phyloP scores from a whole-genome alignment of 805 yeast genomes.

The Ogataea corticis region DNA sequence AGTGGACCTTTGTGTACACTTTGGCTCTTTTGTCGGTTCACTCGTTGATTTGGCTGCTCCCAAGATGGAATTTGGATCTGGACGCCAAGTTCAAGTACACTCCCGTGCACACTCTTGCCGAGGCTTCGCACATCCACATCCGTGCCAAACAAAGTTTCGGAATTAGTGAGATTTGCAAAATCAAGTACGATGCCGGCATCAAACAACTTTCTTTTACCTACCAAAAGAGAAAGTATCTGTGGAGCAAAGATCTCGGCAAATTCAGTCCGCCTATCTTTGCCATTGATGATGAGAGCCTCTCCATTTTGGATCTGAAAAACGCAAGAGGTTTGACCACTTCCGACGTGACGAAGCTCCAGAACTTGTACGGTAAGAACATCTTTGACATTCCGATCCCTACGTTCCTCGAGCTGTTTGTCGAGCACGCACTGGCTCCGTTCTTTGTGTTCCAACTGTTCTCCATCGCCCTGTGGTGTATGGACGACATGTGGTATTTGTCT shows the following conservation, averaged over 20 bases:
- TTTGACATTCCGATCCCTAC: conserved; percentile 97
- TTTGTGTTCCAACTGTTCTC: conserved; percentile 96
- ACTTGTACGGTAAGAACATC: conserved; percentile 78
- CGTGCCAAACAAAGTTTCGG: conserved; percentile 87
- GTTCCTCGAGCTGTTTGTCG: conserved; percentile 85
- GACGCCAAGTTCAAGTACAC: conserved; percentile 68
- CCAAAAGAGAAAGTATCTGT: conserved; percentile 89
- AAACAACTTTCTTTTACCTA: conserved; percentile 72
- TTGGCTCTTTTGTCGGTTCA: conserved; percentile 75
- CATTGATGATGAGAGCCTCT: conserved; percentile 64
- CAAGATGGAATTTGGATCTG: conserved; percentile 86
- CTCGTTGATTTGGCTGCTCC: conserved; percentile 78
- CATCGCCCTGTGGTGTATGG: conserved; percentile 93
- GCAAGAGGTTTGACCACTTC: conserved; percentile 35
- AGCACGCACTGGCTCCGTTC: conserved; percentile 97
- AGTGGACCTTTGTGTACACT: conserved; percentile 92
- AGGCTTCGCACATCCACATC: conserved; percentile 73
- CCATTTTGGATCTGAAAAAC: conserved; percentile 55
- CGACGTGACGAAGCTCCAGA: conserved; percentile 39
- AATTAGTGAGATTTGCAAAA: conserved; percentile 71
- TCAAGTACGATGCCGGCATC: conserved; percentile 54
- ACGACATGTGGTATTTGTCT: conserved; percentile 95
- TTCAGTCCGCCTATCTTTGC: conserved; percentile 85
- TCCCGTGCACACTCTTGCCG: conserved; percentile 49
- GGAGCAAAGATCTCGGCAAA: conserved; percentile 48